Conservation (phyloP, 1,139 yeast species). For the Yamadazyma triangularis region DNA sequence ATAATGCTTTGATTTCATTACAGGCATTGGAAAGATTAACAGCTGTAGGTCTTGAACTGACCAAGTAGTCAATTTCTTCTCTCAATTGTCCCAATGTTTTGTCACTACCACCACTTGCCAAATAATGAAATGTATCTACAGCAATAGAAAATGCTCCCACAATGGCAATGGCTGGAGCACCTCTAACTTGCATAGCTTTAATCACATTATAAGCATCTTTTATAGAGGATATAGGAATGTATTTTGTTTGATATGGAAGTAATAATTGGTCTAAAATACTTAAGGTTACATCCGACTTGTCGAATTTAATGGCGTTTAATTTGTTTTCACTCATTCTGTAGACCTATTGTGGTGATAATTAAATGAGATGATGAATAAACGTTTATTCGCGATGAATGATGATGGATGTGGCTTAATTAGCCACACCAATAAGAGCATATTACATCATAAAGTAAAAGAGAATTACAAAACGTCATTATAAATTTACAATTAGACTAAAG, state of each 20-base stretch:
- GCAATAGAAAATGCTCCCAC: slow-evolving; percentile 87
- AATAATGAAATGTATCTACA: slow-evolving; percentile 47
- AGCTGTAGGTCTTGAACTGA: slow-evolving; percentile 89
- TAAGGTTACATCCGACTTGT: slow-evolving; percentile 41
- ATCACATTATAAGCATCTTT: slow-evolving; percentile 80
- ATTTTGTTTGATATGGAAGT: slow-evolving; percentile 74
- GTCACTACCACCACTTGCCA: slow-evolving; percentile 12
- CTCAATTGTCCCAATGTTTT: slow-evolving; percentile 28
- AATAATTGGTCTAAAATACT: slow-evolving; percentile 74
- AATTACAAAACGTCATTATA: too few relatives aligned
- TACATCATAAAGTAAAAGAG: too few relatives aligned
- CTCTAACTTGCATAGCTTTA: slow-evolving; percentile 89
- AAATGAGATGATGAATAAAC: neutral
- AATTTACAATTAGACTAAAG: too few relatives aligned
- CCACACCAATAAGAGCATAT: too few relatives aligned
- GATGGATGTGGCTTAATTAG: too few relatives aligned
- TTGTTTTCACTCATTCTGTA: slow-evolving; percentile 15
- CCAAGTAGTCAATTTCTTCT: slow-evolving; percentile 56
- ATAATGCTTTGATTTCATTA: slow-evolving; percentile 46
- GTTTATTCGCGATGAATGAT: neutral
- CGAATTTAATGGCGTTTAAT: slow-evolving; percentile 69
- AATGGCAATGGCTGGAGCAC: slow-evolving; percentile 98
- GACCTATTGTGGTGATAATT: too few relatives aligned
- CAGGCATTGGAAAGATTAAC: slow-evolving; percentile 85
- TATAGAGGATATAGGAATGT: slow-evolving; percentile 54